phyloP scores from a whole-genome alignment of 2,329 filamentous ascomycete genomes.

The Xylaria arbuscula region DNA sequence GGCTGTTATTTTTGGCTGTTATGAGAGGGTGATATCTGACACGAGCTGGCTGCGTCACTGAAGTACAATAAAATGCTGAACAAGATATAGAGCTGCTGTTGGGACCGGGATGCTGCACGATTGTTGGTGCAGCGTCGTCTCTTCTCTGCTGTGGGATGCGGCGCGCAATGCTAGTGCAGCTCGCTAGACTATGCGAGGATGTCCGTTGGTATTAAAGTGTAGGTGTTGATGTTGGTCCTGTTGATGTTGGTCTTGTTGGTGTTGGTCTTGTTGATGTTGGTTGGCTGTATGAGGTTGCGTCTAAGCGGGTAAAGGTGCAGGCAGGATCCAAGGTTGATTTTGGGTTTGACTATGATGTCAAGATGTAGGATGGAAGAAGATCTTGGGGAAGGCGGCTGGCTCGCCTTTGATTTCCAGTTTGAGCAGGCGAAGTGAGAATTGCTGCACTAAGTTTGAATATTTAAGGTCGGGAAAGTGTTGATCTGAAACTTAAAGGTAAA shows the following conservation, averaged over 20 bases:
- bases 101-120: neutral
- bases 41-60: neutral
- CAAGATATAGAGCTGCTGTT: neutral
- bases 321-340: no score
- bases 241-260: no score
- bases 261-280: no score
- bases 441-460: neutral
- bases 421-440: neutral
- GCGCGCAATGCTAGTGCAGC: neutral
- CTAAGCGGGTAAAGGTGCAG: no score
- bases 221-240: neutral
- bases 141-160: neutral
- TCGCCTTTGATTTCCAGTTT: no score
- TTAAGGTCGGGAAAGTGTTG: conserved; percentile 19
- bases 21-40: neutral
- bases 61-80: neutral
- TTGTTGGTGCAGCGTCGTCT: neutral
- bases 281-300: no score
- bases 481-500: conserved; percentile 19
- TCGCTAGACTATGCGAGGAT: neutral
- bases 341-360: no score
- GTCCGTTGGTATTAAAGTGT: neutral
- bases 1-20: neutral
- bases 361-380: no score
- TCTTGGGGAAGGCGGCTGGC: no score